Percentiles rank a stretch among this genome's conserved stretches.
These are phyloP conservation scores for Colletotrichum higginsianum DNA, from an alignment of 2,329 filamentous ascomycete genomes.

Conservation along the genomic window DNA sequence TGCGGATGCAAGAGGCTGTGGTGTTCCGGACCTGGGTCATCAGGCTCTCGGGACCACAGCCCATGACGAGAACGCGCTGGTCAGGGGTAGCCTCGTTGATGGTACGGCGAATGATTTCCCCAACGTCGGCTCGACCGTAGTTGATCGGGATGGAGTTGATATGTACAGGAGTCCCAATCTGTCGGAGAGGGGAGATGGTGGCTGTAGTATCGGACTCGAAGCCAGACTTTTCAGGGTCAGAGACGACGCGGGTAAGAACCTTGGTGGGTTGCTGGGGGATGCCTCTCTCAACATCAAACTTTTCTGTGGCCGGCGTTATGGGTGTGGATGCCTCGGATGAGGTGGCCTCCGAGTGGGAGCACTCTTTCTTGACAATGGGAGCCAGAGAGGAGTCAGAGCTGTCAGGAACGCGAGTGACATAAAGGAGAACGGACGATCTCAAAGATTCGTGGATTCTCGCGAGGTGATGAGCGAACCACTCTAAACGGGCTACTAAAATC, in stretches of 20 bases:
- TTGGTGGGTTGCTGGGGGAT: slow-evolving; percentile 28
- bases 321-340: slow-evolving; percentile 29
- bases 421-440: slow-evolving; percentile 52
- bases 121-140: slow-evolving; percentile 56
- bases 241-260: slow-evolving; percentile 36
- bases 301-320: slow-evolving; percentile 19
- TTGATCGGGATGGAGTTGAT: slow-evolving; percentile 46
- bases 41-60: slow-evolving; percentile 62
- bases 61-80: slow-evolving; percentile 59
- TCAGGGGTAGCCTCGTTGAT: slow-evolving; percentile 48
- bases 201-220: slow-evolving; percentile 43
- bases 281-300: slow-evolving; percentile 24
- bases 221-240: slow-evolving; percentile 43
- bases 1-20: slow-evolving; percentile 55
- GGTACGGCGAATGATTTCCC: slow-evolving; percentile 51
- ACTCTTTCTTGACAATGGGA: slow-evolving; percentile 2
- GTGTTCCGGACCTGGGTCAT: slow-evolving; percentile 60
- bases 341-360: slow-evolving; percentile 19
- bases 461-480: slow-evolving; percentile 57
- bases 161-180: slow-evolving; percentile 9
- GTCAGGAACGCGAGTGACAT: slow-evolving; percentile 50
- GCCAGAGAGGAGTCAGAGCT: background rate
- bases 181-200: slow-evolving; percentile 32
- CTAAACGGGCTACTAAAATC: slow-evolving; percentile 50
- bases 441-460: slow-evolving; percentile 49